A percentile compares a stretch with the other conserved stretches of the same genome.
phyloP scores from a whole-genome alignment of 2,329 filamentous ascomycete genomes.

The Ophiosphaerella narmari region DNA sequence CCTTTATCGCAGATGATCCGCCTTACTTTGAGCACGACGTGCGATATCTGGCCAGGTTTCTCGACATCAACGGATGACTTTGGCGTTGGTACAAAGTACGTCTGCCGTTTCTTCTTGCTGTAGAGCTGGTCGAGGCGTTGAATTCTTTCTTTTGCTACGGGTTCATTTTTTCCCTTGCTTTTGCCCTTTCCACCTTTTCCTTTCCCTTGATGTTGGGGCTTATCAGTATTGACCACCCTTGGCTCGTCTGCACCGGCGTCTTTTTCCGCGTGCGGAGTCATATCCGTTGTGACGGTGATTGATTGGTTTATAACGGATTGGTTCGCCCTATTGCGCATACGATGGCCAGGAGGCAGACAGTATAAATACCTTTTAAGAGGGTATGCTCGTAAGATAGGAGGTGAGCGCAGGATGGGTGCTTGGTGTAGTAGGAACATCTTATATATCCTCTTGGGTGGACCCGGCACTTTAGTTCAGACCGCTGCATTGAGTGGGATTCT shows the following conservation, averaged over 20 bases:
- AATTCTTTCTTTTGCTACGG: constrained; percentile 6
- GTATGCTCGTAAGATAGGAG: no score
- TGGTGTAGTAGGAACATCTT: no score
- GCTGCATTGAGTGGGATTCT: no score
- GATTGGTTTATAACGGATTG: neutral
- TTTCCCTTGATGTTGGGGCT: neutral
- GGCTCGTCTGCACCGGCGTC: neutral
- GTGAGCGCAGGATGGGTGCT: no score
- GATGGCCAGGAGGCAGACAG: no score
- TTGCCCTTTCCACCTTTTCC: constrained; percentile 5
- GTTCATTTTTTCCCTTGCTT: neutral
- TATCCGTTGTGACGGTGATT: neutral
- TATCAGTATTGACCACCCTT: neutral
- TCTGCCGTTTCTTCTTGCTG: constrained; percentile 14
- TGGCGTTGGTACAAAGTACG: constrained; percentile 12
- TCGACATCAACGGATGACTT: constrained; percentile 1
- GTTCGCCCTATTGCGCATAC: neutral
- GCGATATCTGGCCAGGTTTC: constrained; percentile 5
- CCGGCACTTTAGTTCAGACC: no score
- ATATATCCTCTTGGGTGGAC: no score
- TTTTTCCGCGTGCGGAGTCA: constrained; percentile 1
- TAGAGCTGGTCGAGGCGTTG: constrained; percentile 12
- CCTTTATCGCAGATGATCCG: constrained; percentile 15
- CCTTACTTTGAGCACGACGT: constrained; percentile 14
- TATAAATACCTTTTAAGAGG: no score